Base-by-base conservation (phyloP, 768 basidiomycete genomes). In the Kwoniella sp. region DNA sequence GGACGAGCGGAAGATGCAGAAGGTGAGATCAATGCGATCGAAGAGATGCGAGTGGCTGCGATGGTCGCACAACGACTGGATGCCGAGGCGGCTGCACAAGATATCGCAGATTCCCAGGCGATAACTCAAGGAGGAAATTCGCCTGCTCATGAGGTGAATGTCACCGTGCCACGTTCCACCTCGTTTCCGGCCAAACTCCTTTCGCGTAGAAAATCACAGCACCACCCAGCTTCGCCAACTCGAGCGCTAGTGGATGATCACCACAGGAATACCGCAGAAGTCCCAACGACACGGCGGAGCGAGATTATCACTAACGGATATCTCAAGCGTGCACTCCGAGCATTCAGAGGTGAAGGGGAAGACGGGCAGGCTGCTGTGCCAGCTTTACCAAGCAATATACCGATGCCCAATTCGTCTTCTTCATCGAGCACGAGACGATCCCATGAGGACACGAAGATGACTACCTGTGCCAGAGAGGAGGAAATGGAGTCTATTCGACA, bases 141-240 rank as follows among this genome's bases (percentile, higher is more conserved):
- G 23, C 29, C 58, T 26, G 47, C 29, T n/a, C 37, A n/a, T n/a
- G n/a, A n/a, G n/a, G n/a, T n/a, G n/a, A 13, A 34, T 34, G 13
- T 34, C 34, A 34, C 34, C 34, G 34, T 34, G 13, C 34, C 13
- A 34, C 41, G 68, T 38, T 69, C 68, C 23, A 65, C 52, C 8
- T 69, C 68, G 13, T 65, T 69, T 25, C 68, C 68, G 4, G 37
- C 64, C 1, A 65, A 69, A 62, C 53, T 69, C 37, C 55, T 69
- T 17, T 30, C 54, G 3, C 41, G 68, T 4, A 45, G 58, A 23
- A 55, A 52, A 66, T 68, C 67, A 23, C 38, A 55, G 29, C 53
- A 26, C 29, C 50, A 52, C 4, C 23, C 30, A 12, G 54, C n/a
- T 30, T 20, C 31, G 13, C 26, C 47, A 22, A 28, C 51, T 2